Base-by-base conservation (phyloP, 75 land plant genomes). In the Adiantum capillusveneris region DNA sequence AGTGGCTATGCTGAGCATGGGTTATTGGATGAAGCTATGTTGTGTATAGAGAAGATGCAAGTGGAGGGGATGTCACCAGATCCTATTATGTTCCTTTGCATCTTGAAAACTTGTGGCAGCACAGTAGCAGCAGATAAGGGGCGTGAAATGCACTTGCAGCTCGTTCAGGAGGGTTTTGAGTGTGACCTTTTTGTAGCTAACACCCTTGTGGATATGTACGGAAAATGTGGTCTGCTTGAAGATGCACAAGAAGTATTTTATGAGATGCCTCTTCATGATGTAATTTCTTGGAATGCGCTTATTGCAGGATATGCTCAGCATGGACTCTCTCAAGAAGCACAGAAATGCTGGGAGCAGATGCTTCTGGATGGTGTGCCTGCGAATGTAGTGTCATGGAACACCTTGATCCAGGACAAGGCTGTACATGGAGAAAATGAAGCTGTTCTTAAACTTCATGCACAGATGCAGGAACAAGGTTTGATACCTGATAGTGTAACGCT, bases 221-320 rank as follows among this genome's bases (percentile, higher is more conserved):
- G 65, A 0, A 73, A 70, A 42, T 56, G 64, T 57, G 75, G 75
- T 26, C 68, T 57, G 28, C 62, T 70, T 50, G 25, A 18, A 5
- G 68, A 62, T 11, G 86, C 86, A 7, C 50, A 62, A 24, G 67
- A 48, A 63, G 29, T 66, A 3, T 83, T 83, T 60, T 60, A 79
- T 59, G 12, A 20, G 17, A 75, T 79, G 76, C 22, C 17, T 22
- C 65, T 25, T 26, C 79, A 41, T 42, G 76, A 79, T 73, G 17
- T 56, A 1, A 79, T 83, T 17, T 58, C 78, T 11, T 83, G 86
- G 86, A 79, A 79, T 63, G 71, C 82, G 0, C 66, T 83, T 66
- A 67, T 83, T 29, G 44, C 76, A 1, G 76, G 76, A 25, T 65
- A 73, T 56, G 64, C 60, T 50, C 72, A 75, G 29, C 50, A 46